Conservation (phyloP, 345 rosid genomes). For the Hypericum androsaemum region DNA sequence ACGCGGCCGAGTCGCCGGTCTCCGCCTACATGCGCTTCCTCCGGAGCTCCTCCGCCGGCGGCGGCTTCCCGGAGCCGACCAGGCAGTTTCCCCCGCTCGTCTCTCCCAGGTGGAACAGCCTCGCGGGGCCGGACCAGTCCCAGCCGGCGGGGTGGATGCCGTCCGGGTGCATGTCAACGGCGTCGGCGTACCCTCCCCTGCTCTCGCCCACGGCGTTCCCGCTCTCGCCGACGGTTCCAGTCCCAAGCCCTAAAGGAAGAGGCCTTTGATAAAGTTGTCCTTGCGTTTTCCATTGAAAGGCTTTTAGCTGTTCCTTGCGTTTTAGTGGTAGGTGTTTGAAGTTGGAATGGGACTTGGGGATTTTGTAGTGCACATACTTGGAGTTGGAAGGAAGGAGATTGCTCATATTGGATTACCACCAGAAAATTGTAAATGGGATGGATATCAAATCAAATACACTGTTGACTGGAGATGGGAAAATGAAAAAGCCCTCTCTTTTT, state of each 20-base stretch:
- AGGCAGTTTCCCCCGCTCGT: slow-evolving; percentile 55
- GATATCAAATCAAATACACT: too few relatives aligned
- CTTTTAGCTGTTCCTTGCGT: too few relatives aligned
- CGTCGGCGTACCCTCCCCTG: slow-evolving; percentile 45
- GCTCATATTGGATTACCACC: too few relatives aligned
- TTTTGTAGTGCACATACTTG: too few relatives aligned
- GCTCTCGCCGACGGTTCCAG: slow-evolving; percentile 62
- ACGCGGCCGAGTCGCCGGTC: slow-evolving; percentile 65
- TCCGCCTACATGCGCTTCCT: slow-evolving; percentile 70
- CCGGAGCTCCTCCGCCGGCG: slow-evolving; percentile 33
- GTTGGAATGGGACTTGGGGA: too few relatives aligned
- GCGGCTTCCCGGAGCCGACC: slow-evolving; percentile 45
- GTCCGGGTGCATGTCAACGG: slow-evolving; percentile 77
- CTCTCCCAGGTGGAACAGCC: slow-evolving; percentile 55
- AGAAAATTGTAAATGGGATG: too few relatives aligned
- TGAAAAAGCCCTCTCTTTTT: too few relatives aligned
- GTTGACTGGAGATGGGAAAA: too few relatives aligned
- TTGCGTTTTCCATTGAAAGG: too few relatives aligned
- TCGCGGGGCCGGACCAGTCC: slow-evolving; percentile 11
- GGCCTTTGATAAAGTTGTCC: slow-evolving; percentile 28
- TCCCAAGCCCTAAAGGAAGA: slow-evolving; percentile 60
- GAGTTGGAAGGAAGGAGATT: too few relatives aligned
- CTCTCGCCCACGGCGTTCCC: slow-evolving; percentile 62
- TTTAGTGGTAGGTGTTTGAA: too few relatives aligned
- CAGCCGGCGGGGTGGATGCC: slow-evolving; percentile 20